Evolutionary conservation across 148 eudicot species (phyloP).

Genomic region (Chenopodium suecicum): DNA sequence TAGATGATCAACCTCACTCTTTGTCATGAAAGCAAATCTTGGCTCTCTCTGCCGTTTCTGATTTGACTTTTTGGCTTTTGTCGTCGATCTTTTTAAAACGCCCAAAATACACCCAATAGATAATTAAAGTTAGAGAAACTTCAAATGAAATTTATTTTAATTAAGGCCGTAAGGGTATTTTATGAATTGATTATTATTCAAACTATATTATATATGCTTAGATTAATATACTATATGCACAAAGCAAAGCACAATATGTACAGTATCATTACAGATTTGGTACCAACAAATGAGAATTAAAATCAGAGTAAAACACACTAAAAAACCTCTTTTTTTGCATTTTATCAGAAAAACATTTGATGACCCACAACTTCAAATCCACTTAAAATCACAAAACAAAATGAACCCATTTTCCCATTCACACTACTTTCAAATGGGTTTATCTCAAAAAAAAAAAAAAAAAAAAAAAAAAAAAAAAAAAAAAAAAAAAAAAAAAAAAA

Average conservation of each 20-base stretch:
- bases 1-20: conserved; percentile 90
- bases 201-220: too few relatives aligned
- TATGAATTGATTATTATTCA: background rate
- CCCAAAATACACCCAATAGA: background rate
- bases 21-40: conserved; percentile 91
- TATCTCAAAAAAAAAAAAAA: conserved; percentile 12
- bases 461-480: background rate
- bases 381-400: conserved; percentile 16
- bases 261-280: conserved; percentile 20
- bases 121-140: background rate
- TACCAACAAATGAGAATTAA: conserved; percentile 13
- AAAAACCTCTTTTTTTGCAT: background rate
- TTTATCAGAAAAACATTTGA: conserved; percentile 5
- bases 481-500: conserved; percentile 7
- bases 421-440: conserved; percentile 29
- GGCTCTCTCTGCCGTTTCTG: conserved; percentile 56
- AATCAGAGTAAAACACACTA: background rate
- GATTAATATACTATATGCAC: conserved; percentile 4
- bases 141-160: background rate
- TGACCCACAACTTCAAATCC: conserved; percentile 14
- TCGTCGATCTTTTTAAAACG: conserved; percentile 28
- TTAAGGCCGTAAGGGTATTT: background rate
- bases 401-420: conserved; percentile 31
- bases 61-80: conserved; percentile 48
- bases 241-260: conserved; percentile 8